phyloP scores from a whole-genome alignment of 108 stramenopile species.

The Bacterosira constricta region DNA sequence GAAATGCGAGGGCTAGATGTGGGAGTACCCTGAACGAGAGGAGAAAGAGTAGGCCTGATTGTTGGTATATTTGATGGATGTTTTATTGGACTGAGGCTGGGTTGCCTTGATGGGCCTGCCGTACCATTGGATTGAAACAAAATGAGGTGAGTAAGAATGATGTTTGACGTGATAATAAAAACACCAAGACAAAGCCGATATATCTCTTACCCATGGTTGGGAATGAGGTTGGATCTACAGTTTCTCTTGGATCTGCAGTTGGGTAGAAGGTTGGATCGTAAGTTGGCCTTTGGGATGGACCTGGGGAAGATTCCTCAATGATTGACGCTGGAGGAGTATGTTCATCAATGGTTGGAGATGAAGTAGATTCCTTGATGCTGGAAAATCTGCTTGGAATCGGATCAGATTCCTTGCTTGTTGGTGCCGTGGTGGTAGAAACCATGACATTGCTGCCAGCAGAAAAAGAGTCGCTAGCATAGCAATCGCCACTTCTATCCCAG shows the following conservation, averaged over 20 bases:
- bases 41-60: background rate
- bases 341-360: background rate
- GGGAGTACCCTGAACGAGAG: background rate
- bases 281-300: background rate
- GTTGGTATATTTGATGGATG: background rate
- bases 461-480: background rate
- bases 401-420: background rate
- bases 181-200: too few species aligned
- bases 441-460: background rate
- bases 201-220: background rate
- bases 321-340: background rate
- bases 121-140: too few species aligned
- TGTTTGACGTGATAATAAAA: too few species aligned
- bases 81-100: background rate
- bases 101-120: too few species aligned
- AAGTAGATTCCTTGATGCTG: background rate
- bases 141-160: too few species aligned
- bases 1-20: too few species aligned
- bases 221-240: background rate
- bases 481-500: slow-evolving; percentile 5
- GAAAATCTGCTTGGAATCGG: background rate
- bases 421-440: background rate
- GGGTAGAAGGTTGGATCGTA: background rate
- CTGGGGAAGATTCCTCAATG: background rate
- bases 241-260: background rate